These are phyloP conservation scores for Suillus ampliporus DNA, from an alignment of 768 basidiomycete genomes.

Conservation along the genomic window DNA sequence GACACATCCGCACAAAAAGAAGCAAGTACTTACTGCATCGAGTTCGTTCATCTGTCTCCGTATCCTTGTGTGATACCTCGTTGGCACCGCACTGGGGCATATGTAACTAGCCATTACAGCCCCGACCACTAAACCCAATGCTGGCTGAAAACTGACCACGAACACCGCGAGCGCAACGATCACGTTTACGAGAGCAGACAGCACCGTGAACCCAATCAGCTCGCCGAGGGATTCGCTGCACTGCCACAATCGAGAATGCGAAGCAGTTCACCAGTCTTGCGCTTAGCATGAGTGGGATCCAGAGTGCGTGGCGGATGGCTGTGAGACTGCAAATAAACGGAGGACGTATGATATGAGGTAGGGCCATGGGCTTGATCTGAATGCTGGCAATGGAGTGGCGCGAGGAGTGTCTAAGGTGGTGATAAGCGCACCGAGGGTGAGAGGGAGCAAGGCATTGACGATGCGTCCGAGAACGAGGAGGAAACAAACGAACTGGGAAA, in stretches of 20 bases:
- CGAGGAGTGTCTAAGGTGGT: constrained; percentile 25
- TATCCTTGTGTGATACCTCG: constrained; percentile 74
- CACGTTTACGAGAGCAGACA: constrained; percentile 85
- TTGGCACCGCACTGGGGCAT: constrained; percentile 57
- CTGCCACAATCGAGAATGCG: constrained; percentile 79
- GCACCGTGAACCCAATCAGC: constrained; percentile 82
- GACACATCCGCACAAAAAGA: not conserved
- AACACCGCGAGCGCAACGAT: constrained; percentile 73
- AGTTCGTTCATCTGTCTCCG: constrained; percentile 82
- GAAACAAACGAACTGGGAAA: constrained; percentile 65
- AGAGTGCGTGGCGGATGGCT: constrained; percentile 72
- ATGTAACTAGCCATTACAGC: constrained; percentile 74
- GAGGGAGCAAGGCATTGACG: constrained; percentile 76
- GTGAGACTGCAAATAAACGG: constrained; percentile 75
- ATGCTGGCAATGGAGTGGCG: constrained; percentile 16
- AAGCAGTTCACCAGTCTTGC: constrained; percentile 71
- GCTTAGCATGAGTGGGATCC: constrained; percentile 88
- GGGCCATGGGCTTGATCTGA: constrained; percentile 64
- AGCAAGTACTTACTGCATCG: constrained; percentile 60
- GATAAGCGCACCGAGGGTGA: constrained; percentile 60
- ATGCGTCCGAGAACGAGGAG: constrained; percentile 75
- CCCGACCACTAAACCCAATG: constrained; percentile 68
- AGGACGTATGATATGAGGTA: constrained; percentile 72
- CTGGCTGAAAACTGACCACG: constrained; percentile 65
- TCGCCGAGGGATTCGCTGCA: constrained; percentile 82